Evolutionary conservation across 2,329 filamentous ascomycete genomes (phyloP).

Genomic region (Graphium sp.): DNA sequence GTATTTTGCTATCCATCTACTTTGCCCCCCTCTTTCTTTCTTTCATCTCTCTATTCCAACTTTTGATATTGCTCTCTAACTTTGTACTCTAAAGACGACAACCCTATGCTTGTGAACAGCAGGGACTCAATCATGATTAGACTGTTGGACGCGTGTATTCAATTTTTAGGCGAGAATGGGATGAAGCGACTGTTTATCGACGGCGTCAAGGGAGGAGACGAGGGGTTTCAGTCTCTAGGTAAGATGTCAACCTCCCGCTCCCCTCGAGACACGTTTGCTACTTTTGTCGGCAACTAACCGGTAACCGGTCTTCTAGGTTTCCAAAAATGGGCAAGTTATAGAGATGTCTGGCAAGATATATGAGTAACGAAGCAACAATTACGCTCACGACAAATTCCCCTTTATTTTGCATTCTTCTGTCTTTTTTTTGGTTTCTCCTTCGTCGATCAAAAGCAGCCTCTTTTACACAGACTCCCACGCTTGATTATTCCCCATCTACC

Average conservation of each 20-base stretch:
- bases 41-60: neutral
- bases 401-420: neutral
- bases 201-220: constrained; percentile 30
- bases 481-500: too few species aligned
- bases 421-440: neutral
- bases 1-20: neutral
- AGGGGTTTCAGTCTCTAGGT: constrained; percentile 35
- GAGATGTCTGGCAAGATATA: constrained; percentile 32
- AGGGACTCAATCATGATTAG: constrained; percentile 33
- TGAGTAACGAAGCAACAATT: constrained; percentile 5
- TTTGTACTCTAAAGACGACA: constrained; percentile 18
- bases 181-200: constrained; percentile 40
- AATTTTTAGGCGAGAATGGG: constrained; percentile 25
- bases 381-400: constrained; percentile 1
- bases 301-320: constrained; percentile 23
- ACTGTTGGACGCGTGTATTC: constrained; percentile 33
- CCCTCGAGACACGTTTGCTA: too few species aligned
- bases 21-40: constrained; percentile 1
- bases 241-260: constrained; percentile 9
- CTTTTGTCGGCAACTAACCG: constrained; percentile 3
- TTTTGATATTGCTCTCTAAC: too few species aligned
- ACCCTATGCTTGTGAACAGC: constrained; percentile 21
- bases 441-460: neutral
- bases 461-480: neutral
- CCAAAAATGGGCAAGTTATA: constrained; percentile 39